Percentiles rank a stretch among this genome's conserved stretches.
phyloP scores from a whole-genome alignment of 23 red algal species.

The Chondrus crispus region DNA sequence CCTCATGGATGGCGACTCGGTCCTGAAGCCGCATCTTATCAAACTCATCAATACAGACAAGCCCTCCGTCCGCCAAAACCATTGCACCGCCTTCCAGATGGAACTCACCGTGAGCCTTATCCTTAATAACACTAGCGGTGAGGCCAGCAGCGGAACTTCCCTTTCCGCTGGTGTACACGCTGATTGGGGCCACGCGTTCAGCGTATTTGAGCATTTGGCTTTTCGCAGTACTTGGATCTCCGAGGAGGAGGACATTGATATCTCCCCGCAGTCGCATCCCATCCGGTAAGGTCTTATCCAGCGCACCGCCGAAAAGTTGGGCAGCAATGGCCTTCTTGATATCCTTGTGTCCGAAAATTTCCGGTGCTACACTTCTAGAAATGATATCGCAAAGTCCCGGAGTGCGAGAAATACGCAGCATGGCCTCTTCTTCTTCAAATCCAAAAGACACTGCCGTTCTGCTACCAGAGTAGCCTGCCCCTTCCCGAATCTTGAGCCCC shows the following conservation, averaged over 20 bases:
- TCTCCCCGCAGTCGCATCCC: slow-evolving; percentile 94
- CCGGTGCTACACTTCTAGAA: slow-evolving; percentile 81
- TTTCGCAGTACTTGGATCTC: slow-evolving; percentile 91
- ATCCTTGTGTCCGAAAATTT: slow-evolving; percentile 94
- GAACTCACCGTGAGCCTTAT: slow-evolving; percentile 84
- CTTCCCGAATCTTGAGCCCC: slow-evolving; percentile 62
- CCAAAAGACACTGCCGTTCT: slow-evolving; percentile 59
- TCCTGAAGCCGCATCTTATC: slow-evolving; percentile 95
- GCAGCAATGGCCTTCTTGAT: slow-evolving; percentile 90
- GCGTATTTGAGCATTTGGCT: slow-evolving; percentile 91
- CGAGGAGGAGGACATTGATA: slow-evolving; percentile 79
- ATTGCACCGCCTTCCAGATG: slow-evolving; percentile 94
- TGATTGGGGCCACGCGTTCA: slow-evolving; percentile 77
- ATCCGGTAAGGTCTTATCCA: slow-evolving; percentile 78
- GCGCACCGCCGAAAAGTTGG: slow-evolving; percentile 77
- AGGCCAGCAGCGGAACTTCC: slow-evolving; percentile 87
- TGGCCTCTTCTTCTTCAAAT: slow-evolving; percentile 93
- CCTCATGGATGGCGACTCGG: slow-evolving; percentile 94
- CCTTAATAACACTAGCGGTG: slow-evolving; percentile 89
- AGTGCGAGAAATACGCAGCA: slow-evolving; percentile 73
- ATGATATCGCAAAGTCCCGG: slow-evolving; percentile 73
- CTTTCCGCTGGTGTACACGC: slow-evolving; percentile 89
- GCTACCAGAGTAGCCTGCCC: slow-evolving; percentile 68
- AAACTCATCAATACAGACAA: slow-evolving; percentile 99
- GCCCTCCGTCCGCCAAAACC: slow-evolving; percentile 93